Evolutionary conservation across 2,329 filamentous ascomycete species (phyloP).

Genomic region (Aureobasidium sp.): DNA sequence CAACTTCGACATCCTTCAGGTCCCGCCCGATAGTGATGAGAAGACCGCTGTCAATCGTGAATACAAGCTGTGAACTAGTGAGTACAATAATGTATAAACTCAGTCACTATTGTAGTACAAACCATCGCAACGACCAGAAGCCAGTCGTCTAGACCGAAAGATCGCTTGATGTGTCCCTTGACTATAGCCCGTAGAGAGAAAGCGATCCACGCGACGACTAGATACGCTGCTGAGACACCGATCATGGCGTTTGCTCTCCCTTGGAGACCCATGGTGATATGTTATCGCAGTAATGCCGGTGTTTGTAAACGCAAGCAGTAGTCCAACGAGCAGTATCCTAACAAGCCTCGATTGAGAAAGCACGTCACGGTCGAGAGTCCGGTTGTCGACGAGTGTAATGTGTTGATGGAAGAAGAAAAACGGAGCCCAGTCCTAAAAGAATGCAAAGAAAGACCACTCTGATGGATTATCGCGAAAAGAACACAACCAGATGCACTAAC

Average conservation of each 20-base stretch:
- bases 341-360: not conserved
- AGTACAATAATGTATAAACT: not conserved
- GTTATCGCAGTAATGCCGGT: not conserved
- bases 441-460: not conserved
- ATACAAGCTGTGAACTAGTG: not conserved
- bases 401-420: not conserved
- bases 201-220: slow-evolving; percentile 1
- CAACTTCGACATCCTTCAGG: not conserved
- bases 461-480: not conserved
- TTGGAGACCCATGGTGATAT: not conserved
- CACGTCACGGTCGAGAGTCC: not conserved
- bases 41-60: not conserved
- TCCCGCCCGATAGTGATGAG: not conserved
- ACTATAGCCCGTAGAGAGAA: not conserved
- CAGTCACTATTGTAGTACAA: not conserved
- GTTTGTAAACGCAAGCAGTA: no score
- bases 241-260: not conserved
- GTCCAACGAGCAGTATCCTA: not conserved
- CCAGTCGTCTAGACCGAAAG: slow-evolving; percentile 1
- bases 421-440: not conserved
- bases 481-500: not conserved
- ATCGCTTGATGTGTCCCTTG: not conserved
- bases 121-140: slow-evolving; percentile 1
- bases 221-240: not conserved
- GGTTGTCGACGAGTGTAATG: not conserved